A percentile compares a stretch with the other conserved stretches of the same genome.
These are phyloP conservation scores for Musa troglodytarum DNA, from an alignment of 176 grass and related monocot species.

Conservation along the genomic window DNA sequence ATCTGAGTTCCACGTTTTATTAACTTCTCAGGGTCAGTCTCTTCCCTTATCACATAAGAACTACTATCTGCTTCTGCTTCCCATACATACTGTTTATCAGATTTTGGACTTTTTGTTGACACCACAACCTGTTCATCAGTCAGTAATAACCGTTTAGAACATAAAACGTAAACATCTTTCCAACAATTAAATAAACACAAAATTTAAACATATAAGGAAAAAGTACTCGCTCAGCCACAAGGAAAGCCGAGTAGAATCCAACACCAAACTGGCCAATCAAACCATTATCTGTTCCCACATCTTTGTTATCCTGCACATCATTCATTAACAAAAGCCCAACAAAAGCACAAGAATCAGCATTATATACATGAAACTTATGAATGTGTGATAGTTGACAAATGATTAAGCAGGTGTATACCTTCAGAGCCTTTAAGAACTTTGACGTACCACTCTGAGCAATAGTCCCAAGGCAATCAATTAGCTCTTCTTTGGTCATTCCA, in stretches of 20 bases:
- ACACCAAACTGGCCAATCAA: conserved; percentile 96
- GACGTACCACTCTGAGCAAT: conserved; percentile 95
- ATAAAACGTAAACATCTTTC: neutral
- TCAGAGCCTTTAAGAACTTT: conserved; percentile 85
- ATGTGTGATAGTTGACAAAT: too few relatives aligned
- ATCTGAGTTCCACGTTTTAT: conserved; percentile 72
- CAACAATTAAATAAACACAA: neutral
- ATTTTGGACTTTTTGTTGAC: conserved; percentile 84
- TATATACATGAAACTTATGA: too few relatives aligned
- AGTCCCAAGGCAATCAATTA: conserved; percentile 94
- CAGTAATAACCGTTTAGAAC: neutral
- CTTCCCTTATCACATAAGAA: conserved; percentile 82
- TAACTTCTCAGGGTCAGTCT: conserved; percentile 78
- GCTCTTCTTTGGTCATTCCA: conserved; percentile 98
- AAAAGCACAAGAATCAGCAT: too few relatives aligned
- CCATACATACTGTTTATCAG: conserved; percentile 85
- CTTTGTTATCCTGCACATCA: conserved; percentile 63
- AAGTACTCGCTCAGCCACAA: conserved; percentile 59
- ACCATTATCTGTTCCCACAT: conserved; percentile 81
- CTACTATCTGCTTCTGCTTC: conserved; percentile 84
- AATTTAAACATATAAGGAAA: neutral
- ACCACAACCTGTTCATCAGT: conserved; percentile 48
- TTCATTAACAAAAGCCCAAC: neutral
- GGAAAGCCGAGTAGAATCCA: conserved; percentile 90
- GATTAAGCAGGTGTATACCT: conserved; percentile 24